Conservation (phyloP, 371 early-diverging fungal genomes). For the Mucor ambiguus region DNA sequence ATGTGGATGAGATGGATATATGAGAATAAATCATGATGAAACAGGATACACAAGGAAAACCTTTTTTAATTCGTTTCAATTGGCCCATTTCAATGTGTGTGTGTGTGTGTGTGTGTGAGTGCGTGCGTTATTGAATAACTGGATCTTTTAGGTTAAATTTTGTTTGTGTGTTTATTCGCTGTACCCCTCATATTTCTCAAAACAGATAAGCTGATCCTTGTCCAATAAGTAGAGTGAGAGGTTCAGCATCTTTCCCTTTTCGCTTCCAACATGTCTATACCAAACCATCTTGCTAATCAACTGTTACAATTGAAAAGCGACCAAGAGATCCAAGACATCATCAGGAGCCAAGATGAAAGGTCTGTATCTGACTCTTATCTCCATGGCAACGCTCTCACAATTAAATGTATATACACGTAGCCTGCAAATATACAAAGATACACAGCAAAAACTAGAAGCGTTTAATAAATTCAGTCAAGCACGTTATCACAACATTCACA, state of each 20-base stretch:
- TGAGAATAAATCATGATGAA: not conserved
- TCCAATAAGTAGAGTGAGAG: not conserved
- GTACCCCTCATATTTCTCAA: conserved; percentile 5
- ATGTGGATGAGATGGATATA: not conserved
- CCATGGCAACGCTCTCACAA: no score
- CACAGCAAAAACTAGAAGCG: conserved; percentile 37
- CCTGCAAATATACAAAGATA: conserved; percentile 26
- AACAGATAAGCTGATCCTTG: not conserved
- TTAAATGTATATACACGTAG: conserved; percentile 3
- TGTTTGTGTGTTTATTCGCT: not conserved
- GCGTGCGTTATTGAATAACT: not conserved
- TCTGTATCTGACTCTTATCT: not conserved
- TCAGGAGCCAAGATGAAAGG: conserved; percentile 26
- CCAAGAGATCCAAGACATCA: conserved; percentile 16
- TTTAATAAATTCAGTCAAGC: conserved; percentile 53
- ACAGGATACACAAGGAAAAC: conserved; percentile 2
- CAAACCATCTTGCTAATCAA: conserved; percentile 21
- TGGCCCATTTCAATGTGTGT: not conserved
- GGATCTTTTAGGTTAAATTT: not conserved
- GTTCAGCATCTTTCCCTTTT: not conserved
- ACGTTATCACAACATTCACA: conserved; percentile 45
- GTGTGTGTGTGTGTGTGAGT: not conserved
- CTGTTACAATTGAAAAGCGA: conserved; percentile 23
- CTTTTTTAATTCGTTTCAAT: conserved; percentile 1
- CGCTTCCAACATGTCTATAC: conserved; percentile 12